Evolutionary conservation across 495 filamentous ascomycete genomes (phyloP), one percentile per base, ranked within the genome.

Genomic region (Xylaria nigripes): DNA sequence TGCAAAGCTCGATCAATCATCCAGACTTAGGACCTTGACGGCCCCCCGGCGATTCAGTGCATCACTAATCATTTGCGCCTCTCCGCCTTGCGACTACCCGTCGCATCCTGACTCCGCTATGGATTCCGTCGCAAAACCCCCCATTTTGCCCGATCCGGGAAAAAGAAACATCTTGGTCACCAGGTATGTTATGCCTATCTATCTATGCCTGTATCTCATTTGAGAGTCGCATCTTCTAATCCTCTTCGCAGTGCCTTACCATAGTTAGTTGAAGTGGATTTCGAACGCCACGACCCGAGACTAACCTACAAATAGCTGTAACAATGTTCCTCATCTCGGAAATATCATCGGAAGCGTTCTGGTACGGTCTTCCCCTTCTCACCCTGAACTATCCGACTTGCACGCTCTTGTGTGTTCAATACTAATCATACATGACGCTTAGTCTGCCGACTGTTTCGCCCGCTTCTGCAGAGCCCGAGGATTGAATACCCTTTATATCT

Each of bases 291-390:
- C 23, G 8, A 16, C 23, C 24, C 15, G 21, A 32, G 32, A 21
- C 48, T 50, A 38, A 50, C 48, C 34, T 34, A 16, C 36, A 50
- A 19, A 42, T 23, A 50, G 36, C 13, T 51, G 49, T 48, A 97
- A 97, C 74, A 96, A 96, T 70, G 88, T 94, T 9, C 93, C 92
- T 48, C 92, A 96, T 71, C 76, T 96, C 62, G 91, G 93, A 50
- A 98, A 98, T 70, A 85, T 96, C 51, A 80, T 96, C 50, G 93
- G 93, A 51, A 89, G 84, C 59, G 90, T 95, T 34, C 79, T 97
- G 62, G 53, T 55, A 50, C 15, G 21, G 40, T 25, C 7, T 18
- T 6, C 15, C 19, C 24, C 6, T 21, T 30, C 25, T 1, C n/a
- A 3, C 42, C 23, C 15, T 36, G 32, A 13, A 1, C 13, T n/a